Percentiles rank a stretch among this genome's conserved stretches.
Evolutionary conservation across 2,329 filamentous ascomycete species (phyloP).

Genomic region (Arthrobotrys megalospora): DNA sequence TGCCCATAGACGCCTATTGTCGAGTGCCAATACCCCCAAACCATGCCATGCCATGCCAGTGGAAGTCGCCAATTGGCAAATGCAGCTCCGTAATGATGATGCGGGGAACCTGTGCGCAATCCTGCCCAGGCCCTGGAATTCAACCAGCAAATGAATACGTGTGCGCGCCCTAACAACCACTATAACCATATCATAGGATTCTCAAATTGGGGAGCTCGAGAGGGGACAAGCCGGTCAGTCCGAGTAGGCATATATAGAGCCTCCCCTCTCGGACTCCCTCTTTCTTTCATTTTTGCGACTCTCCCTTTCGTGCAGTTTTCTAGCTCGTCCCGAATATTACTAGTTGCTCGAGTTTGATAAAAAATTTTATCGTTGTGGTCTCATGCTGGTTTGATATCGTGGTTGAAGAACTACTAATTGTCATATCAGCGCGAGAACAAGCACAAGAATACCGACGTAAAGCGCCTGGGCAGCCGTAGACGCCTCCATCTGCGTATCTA

Average conservation of each 20-base stretch:
- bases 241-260: slow-evolving; percentile 14
- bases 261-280: slow-evolving; percentile 29
- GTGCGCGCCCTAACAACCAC: slow-evolving; percentile 21
- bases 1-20: slow-evolving; percentile 21
- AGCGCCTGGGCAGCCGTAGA: slow-evolving; percentile 7
- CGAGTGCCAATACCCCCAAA: background rate
- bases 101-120: slow-evolving; percentile 28
- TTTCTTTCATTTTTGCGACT: background rate
- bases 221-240: background rate
- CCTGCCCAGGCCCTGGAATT: slow-evolving; percentile 36
- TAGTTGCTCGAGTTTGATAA: background rate
- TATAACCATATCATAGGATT: slow-evolving; percentile 27
- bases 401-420: background rate
- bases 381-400: slow-evolving; percentile 24
- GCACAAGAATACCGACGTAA: slow-evolving; percentile 12
- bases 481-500: background rate
- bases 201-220: slow-evolving; percentile 17
- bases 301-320: slow-evolving; percentile 2
- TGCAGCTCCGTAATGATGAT: slow-evolving; percentile 28
- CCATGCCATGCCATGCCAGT: background rate
- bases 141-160: slow-evolving; percentile 47
- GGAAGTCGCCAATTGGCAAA: slow-evolving; percentile 16
- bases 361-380: slow-evolving; percentile 17
- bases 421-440: background rate
- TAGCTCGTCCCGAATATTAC: background rate